A percentile compares a stretch with the other conserved stretches of the same genome.
Evolutionary conservation across 306 rosid species (phyloP).

Genomic region (Nissolia schottii): DNA sequence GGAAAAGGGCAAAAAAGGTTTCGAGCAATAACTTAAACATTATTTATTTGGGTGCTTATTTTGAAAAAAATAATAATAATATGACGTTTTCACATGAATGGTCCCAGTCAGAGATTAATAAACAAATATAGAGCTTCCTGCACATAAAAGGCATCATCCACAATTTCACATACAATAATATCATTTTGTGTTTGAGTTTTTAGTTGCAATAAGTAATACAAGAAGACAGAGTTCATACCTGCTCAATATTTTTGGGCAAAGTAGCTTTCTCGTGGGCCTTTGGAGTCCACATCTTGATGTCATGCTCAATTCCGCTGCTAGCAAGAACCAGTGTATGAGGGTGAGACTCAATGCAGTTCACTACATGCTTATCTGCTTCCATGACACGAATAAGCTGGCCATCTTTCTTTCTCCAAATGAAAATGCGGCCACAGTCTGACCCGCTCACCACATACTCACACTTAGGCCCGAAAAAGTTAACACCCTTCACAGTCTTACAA

Average conservation of each 20-base stretch:
- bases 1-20: background rate
- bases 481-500: conserved; percentile 85
- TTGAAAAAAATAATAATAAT: background rate
- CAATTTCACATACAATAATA: conserved; percentile 2
- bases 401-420: conserved; percentile 83
- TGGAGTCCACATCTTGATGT: conserved; percentile 92
- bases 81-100: background rate
- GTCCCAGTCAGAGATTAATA: background rate
- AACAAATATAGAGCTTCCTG: background rate
- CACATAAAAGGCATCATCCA: conserved; percentile 7
- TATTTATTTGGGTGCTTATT: background rate
- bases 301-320: conserved; percentile 86
- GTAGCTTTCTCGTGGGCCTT: conserved; percentile 76
- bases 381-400: conserved; percentile 90
- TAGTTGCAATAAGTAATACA: conserved; percentile 17
- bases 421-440: conserved; percentile 95
- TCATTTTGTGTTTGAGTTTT: background rate
- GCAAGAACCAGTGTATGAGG: conserved; percentile 88
- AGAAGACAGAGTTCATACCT: conserved; percentile 46
- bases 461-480: conserved; percentile 83
- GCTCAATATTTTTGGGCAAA: conserved; percentile 63
- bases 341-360: conserved; percentile 91
- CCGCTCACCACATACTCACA: conserved; percentile 95
- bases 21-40: background rate
- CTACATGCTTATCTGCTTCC: conserved; percentile 80